Percentiles rank a stretch among this genome's conserved stretches.
phyloP scores from a whole-genome alignment of 345 rosid genomes.

The Eucalyptus marginata region DNA sequence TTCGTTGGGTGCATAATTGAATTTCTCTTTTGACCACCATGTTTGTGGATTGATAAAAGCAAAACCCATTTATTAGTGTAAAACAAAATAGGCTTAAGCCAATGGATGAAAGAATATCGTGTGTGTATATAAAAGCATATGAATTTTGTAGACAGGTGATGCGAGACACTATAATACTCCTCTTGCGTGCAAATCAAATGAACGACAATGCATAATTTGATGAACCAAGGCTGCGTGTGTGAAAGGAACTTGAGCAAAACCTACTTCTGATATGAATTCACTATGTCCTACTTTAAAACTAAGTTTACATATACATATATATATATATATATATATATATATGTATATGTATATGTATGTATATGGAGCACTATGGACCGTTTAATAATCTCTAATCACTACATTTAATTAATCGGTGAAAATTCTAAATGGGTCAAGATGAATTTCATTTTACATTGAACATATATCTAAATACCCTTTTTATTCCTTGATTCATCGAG shows the following conservation, averaged over 20 bases:
- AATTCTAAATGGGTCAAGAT: neutral
- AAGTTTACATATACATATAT: neutral
- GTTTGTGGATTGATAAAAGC: neutral
- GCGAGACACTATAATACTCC: neutral
- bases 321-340: too few relatives aligned
- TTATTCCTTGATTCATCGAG: neutral
- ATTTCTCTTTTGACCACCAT: neutral
- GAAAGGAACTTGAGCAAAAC: neutral
- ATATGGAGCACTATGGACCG: neutral
- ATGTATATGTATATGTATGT: rapidly evolving
- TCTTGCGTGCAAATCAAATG: neutral
- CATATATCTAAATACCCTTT: neutral
- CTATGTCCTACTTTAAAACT: neutral
- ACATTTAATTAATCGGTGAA: neutral
- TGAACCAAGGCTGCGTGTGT: neutral
- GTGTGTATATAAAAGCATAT: neutral
- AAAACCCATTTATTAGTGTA: neutral
- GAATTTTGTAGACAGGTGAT: rapidly evolving
- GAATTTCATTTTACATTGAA: neutral
- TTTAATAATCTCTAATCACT: neutral
- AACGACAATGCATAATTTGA: neutral
- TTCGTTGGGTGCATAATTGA: neutral
- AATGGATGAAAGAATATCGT: neutral
- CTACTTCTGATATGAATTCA: neutral
- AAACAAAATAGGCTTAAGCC: neutral